These are phyloP conservation scores for Penicillium brasilianum DNA, from an alignment of 2,329 filamentous ascomycete species.

Conservation along the genomic window DNA sequence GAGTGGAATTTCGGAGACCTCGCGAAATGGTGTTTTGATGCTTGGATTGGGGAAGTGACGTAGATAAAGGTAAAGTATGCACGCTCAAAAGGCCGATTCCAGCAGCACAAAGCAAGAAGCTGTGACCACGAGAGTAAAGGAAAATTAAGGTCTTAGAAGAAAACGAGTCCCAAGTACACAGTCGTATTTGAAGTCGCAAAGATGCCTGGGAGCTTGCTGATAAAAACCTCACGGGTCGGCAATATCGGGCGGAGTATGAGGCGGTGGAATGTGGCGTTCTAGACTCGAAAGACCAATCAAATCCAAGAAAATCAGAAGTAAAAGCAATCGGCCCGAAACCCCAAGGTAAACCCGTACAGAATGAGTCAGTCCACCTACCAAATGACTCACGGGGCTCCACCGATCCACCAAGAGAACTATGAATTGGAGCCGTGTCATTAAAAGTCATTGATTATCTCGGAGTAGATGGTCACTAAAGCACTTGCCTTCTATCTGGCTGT, in stretches of 20 bases:
- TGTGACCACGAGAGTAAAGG: background rate
- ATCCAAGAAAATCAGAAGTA: background rate
- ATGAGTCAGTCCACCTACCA: slow-evolving; percentile 16
- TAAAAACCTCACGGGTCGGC: slow-evolving; percentile 27
- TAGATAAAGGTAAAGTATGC: background rate
- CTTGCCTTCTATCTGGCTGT: too few relatives aligned
- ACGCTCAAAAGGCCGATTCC: background rate
- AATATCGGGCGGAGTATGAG: slow-evolving; percentile 24
- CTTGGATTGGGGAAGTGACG: background rate
- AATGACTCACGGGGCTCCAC: slow-evolving; percentile 19
- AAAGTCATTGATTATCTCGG: background rate
- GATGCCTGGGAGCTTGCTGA: slow-evolving; percentile 19
- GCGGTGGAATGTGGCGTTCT: slow-evolving; percentile 23
- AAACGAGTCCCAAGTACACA: slow-evolving; percentile 13
- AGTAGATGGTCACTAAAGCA: background rate
- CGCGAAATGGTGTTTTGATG: background rate
- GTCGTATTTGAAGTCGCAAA: slow-evolving; percentile 18
- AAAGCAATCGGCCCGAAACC: background rate
- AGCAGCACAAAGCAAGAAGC: background rate
- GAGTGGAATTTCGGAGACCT: background rate
- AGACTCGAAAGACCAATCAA: background rate
- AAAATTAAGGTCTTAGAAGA: background rate
- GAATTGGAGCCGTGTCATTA: background rate
- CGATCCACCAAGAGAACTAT: background rate
- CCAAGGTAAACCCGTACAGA: background rate